Evolutionary conservation across 1,284 basidiomycete species (phyloP).

Genomic region (Apiotrichum domesticum): DNA sequence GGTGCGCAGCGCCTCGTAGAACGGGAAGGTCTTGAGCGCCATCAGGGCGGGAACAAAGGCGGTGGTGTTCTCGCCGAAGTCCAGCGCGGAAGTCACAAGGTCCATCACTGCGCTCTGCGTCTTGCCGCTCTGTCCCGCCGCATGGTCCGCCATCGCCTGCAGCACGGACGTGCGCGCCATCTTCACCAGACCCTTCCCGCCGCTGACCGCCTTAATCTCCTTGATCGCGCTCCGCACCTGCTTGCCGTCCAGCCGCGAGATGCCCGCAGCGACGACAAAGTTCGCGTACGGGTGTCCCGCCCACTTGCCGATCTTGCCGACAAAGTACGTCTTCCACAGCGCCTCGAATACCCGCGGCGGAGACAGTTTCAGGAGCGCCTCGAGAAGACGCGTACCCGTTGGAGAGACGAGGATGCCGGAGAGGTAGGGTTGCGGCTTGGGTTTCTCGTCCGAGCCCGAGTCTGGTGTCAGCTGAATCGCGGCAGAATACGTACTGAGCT

Average conservation of each 20-base stretch:
- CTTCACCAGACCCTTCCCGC: constrained; percentile 52
- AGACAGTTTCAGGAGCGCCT: constrained; percentile 62
- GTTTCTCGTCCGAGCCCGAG: constrained; percentile 29
- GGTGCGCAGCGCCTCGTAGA: constrained; percentile 41
- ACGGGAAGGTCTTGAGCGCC: constrained; percentile 57
- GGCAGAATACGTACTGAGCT: constrained; percentile 44
- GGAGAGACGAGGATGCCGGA: constrained; percentile 71
- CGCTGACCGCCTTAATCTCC: constrained; percentile 55
- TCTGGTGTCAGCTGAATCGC: constrained; percentile 32
- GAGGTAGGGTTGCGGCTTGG: constrained; percentile 46
- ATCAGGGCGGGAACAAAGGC: constrained; percentile 62
- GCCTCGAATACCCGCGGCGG: constrained; percentile 59
- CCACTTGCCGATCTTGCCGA: constrained; percentile 61
- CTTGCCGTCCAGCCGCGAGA: constrained; percentile 56
- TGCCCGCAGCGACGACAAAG: constrained; percentile 74
- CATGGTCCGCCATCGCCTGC: constrained; percentile 64
- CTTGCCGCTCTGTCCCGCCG: constrained; percentile 49
- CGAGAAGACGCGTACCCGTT: constrained; percentile 79
- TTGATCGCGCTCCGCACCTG: constrained; percentile 58
- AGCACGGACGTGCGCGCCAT: constrained; percentile 61
- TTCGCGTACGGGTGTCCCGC: constrained; percentile 82
- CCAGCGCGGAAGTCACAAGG: constrained; percentile 60
- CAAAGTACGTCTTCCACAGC: constrained; percentile 73
- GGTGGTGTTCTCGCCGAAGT: constrained; percentile 52
- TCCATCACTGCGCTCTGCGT: constrained; percentile 47